phyloP scores from a whole-genome alignment of 2,329 filamentous ascomycete genomes.

The Monilinia aucupariae region DNA sequence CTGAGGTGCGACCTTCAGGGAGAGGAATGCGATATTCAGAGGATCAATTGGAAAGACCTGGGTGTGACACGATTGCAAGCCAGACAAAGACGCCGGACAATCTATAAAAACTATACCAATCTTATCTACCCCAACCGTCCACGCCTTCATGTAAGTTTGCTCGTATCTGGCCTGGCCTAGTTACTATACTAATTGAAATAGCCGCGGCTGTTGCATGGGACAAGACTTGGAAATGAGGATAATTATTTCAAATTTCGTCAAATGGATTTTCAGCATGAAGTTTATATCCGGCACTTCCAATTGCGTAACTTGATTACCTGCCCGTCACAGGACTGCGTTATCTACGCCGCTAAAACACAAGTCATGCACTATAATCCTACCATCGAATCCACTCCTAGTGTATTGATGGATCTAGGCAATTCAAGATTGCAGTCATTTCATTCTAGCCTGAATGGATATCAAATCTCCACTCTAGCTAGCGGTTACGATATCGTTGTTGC shows the following conservation, averaged over 20 bases:
- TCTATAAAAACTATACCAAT: constrained; percentile 56
- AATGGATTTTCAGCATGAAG: constrained; percentile 50
- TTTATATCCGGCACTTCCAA: constrained; percentile 60
- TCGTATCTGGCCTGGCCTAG: not conserved
- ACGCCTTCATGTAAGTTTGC: constrained; percentile 43
- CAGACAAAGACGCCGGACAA: constrained; percentile 42
- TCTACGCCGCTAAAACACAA: constrained; percentile 48
- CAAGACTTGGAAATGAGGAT: constrained; percentile 26
- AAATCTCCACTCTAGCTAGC: constrained; percentile 35
- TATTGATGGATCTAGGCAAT: constrained; percentile 31
- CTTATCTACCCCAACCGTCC: constrained; percentile 41
- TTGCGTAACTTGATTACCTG: constrained; percentile 57
- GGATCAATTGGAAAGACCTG: constrained; percentile 52
- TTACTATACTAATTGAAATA: constrained; percentile 16
- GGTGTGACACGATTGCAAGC: constrained; percentile 47
- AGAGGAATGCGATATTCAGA: constrained; percentile 53
- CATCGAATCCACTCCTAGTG: constrained; percentile 2
- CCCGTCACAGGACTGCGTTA: constrained; percentile 50
- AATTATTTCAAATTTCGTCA: constrained; percentile 53
- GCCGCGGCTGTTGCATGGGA: constrained; percentile 22
- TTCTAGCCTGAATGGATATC: constrained; percentile 23
- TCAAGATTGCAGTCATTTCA: constrained; percentile 28
- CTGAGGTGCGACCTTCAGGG: constrained; percentile 47
- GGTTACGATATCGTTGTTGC: constrained; percentile 37
- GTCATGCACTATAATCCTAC: constrained; percentile 50